Evolutionary conservation across 768 basidiomycete species (phyloP).

Genomic region (Paxillus rubicundulus): DNA sequence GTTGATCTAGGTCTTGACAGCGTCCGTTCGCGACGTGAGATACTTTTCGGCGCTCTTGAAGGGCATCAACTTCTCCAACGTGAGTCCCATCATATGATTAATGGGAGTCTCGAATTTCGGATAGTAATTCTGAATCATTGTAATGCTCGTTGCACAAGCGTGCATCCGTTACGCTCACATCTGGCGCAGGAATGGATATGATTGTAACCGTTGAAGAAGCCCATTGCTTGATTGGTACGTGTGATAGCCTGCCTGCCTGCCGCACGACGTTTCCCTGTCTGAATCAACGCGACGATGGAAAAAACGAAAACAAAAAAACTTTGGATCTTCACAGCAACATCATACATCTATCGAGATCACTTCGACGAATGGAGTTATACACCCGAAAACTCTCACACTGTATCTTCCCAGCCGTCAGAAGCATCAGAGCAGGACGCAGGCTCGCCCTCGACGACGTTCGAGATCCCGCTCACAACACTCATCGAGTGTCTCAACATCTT

Average conservation of each 20-base stretch:
- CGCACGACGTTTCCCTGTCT: background rate
- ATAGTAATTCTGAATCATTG: constrained; percentile 7
- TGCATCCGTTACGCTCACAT: constrained; percentile 70
- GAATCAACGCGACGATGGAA: background rate
- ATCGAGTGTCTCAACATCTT: constrained; percentile 94
- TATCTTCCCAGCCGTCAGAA: constrained; percentile 18
- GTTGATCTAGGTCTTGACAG: constrained; percentile 51
- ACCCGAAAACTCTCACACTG: constrained; percentile 36
- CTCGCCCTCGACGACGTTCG: constrained; percentile 50
- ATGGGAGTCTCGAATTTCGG: background rate
- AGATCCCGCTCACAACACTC: constrained; percentile 79
- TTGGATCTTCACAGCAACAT: constrained; percentile 56
- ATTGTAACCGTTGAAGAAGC: constrained; percentile 85
- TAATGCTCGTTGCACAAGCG: constrained; percentile 42
- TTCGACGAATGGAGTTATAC: constrained; percentile 79
- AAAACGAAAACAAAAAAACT: background rate
- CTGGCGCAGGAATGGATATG: constrained; percentile 67
- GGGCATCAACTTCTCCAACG: constrained; percentile 79
- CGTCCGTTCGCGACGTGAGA: constrained; percentile 78
- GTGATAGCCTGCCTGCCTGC: constrained; percentile 1
- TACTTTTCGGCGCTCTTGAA: constrained; percentile 76
- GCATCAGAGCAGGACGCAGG: constrained; percentile 13
- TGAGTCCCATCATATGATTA: constrained; percentile 36
- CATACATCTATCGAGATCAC: constrained; percentile 72
- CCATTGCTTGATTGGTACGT: constrained; percentile 71